Base-by-base conservation (phyloP, 208 protist genomes). In the Naegleria gruberi region DNA sequence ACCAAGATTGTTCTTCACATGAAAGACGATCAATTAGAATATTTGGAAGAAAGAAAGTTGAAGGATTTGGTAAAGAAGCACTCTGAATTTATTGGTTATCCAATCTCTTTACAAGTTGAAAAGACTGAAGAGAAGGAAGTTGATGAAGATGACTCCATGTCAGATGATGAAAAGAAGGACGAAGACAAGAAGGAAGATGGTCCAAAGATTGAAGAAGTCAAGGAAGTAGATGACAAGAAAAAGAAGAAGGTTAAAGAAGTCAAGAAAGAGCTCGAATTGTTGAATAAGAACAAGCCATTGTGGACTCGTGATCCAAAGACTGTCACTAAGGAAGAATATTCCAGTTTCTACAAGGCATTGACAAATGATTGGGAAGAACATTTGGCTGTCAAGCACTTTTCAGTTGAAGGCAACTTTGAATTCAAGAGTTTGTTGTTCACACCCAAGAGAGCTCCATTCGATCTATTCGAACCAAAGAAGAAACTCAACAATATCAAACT, bases 31-130 rank as follows among this genome's bases (percentile, higher is more conserved):
- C 96, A 98, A 93, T 88, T 93, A 34, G 97, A 98, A 91, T 99
- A 98, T 95, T 91, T 98, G 15, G 97, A 99, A 93, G 97, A 98
- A 94, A 94, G 94, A 87, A 93, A 94, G 81, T 91, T 99, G 81
- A 99, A 98, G 94, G 98, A 99, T 65, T 94, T 99, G 90, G 96
- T 99, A 90, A 99, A 99, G 95, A 99, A 99, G 95, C 97, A 99
- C 96, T 98, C 97, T 89, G 96, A 99, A 94, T 99, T 99, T 96
- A 99, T 99, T 93, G 93, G 95, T 90, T 99, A 99, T 94, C 98
- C 99, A 89, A 99, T 99, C 94, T 94, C 92, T 45, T 93, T 99
- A 19, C 94, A 94, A 87, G 93, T 97, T 45, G 95, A 97, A 91
- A 98, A 98, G 95, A 96, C 95, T 34, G 93, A 90, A 88, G 97